Evolutionary conservation across 2,329 filamentous ascomycete genomes (phyloP).

Genomic region (Verticillium nonalfalfae): DNA sequence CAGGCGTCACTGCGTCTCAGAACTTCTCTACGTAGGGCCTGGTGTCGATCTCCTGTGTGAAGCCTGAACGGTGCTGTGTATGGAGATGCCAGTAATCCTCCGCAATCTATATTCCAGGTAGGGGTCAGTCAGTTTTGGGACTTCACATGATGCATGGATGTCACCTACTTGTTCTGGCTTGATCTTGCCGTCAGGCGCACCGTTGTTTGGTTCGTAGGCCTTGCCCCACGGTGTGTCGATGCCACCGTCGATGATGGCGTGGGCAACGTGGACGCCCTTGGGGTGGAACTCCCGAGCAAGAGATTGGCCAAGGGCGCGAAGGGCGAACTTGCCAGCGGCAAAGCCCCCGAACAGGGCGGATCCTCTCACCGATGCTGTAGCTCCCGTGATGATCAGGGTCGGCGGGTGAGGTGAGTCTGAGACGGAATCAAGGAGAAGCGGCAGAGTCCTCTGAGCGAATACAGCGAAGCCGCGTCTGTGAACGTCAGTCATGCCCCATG

Average conservation of each 20-base stretch:
- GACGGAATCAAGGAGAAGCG: slow-evolving; percentile 60
- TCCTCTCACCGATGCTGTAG: slow-evolving; percentile 72
- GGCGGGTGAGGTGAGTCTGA: slow-evolving; percentile 57
- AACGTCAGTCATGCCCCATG: neutral
- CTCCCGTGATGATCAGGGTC: slow-evolving; percentile 78
- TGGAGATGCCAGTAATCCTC: slow-evolving; percentile 83
- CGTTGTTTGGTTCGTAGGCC: slow-evolving; percentile 35
- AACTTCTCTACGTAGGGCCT: slow-evolving; percentile 81
- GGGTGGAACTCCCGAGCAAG: slow-evolving; percentile 81
- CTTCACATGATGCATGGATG: neutral
- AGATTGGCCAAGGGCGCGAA: slow-evolving; percentile 66
- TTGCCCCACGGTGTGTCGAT: slow-evolving; percentile 75
- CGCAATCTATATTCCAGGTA: slow-evolving; percentile 57
- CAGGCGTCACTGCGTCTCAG: neutral
- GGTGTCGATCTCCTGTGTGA: slow-evolving; percentile 77
- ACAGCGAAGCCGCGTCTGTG: slow-evolving; percentile 61
- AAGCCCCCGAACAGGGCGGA: slow-evolving; percentile 65
- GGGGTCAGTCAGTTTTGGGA: slow-evolving; percentile 6
- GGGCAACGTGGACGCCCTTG: slow-evolving; percentile 74
- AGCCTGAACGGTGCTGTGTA: slow-evolving; percentile 70
- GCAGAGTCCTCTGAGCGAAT: slow-evolving; percentile 68
- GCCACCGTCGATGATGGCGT: slow-evolving; percentile 76
- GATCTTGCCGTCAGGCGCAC: slow-evolving; percentile 56
- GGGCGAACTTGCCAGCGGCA: slow-evolving; percentile 73
- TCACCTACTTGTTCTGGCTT: slow-evolving; percentile 63